Evolutionary conservation across 352 stramenopile genomes (phyloP).

Genomic region (Globisporangium middletonii): DNA sequence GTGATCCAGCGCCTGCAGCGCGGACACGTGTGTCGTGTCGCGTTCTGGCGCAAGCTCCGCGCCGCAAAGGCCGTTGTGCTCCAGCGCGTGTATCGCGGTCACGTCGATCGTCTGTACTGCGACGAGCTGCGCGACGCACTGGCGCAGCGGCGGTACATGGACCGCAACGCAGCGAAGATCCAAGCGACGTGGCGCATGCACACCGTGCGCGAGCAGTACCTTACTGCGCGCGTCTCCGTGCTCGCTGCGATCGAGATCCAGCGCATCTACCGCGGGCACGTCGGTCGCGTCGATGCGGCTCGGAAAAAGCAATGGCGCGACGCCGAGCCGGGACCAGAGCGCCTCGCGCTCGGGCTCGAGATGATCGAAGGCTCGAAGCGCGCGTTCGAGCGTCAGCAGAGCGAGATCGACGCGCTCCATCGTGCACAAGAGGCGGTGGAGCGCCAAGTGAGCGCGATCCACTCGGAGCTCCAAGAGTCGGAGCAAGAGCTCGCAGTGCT

Average conservation of each 20-base stretch:
- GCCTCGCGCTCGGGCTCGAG: slow-evolving; percentile 83
- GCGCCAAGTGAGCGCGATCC: slow-evolving; percentile 84
- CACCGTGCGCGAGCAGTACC: slow-evolving; percentile 53
- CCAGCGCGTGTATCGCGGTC: slow-evolving; percentile 70
- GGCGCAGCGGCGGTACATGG: slow-evolving; percentile 32
- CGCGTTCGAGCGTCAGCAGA: slow-evolving; percentile 89
- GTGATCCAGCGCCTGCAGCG: slow-evolving; percentile 65
- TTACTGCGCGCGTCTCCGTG: slow-evolving; percentile 50
- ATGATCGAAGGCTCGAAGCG: slow-evolving; percentile 93
- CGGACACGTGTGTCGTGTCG: slow-evolving; percentile 49
- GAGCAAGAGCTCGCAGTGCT: slow-evolving; percentile 89
- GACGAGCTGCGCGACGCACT: slow-evolving; percentile 33
- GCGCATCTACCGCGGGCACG: slow-evolving; percentile 81
- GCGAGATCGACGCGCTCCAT: slow-evolving; percentile 90
- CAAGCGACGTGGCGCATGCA: slow-evolving; percentile 90
- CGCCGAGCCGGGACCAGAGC: slow-evolving; percentile 81
- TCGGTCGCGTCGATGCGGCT: slow-evolving; percentile 58
- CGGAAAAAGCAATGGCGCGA: slow-evolving; percentile 85
- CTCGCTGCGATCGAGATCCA: slow-evolving; percentile 89
- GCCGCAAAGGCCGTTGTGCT: slow-evolving; percentile 41
- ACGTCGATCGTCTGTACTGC: slow-evolving; percentile 41
- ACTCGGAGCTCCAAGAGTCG: slow-evolving; percentile 86
- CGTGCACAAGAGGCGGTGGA: slow-evolving; percentile 88
- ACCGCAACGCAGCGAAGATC: slow-evolving; percentile 66
- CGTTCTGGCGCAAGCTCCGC: slow-evolving; percentile 35